Conservation (phyloP, 163 green algal species). For the Scenedesmus sp. region DNA sequence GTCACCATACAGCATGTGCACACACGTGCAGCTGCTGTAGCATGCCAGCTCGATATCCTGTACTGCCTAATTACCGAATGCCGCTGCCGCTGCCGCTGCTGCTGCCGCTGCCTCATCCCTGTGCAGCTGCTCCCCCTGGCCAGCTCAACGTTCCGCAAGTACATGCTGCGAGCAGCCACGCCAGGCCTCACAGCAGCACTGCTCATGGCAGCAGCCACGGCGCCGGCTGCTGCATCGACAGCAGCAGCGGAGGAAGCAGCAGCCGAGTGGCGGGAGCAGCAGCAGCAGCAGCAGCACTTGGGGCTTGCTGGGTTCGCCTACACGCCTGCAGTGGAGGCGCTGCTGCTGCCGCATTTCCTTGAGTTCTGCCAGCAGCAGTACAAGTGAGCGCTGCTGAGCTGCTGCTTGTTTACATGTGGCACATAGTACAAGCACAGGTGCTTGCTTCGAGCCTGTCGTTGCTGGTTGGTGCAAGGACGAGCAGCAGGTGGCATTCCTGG, state of each 20-base stretch:
- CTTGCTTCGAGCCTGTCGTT: too few relatives aligned
- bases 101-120: not conserved
- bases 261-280: too few relatives aligned
- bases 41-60: too few relatives aligned
- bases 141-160: constrained; percentile 43
- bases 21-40: too few relatives aligned
- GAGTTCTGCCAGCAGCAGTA: constrained; percentile 40
- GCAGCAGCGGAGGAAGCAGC: not conserved
- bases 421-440: too few relatives aligned
- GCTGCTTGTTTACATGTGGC: too few relatives aligned
- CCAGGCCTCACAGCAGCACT: constrained; percentile 26
- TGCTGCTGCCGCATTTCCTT: constrained; percentile 31
- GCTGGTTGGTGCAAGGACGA: too few relatives aligned
- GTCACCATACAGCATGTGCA: too few relatives aligned
- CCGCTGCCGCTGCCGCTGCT: too few relatives aligned
- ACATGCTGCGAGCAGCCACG: constrained; percentile 46
- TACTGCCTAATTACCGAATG: too few relatives aligned
- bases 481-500: too few relatives aligned
- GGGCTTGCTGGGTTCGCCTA: not conserved
- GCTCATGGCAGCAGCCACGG: not conserved
- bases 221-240: not conserved
- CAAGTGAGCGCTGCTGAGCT: constrained; percentile 30
- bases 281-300: not conserved
- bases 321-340: constrained; percentile 22
- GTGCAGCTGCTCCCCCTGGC: constrained; percentile 57